phyloP scores from a whole-genome alignment of 176 grass and related monocot species.

The Paspalum vaginatum region DNA sequence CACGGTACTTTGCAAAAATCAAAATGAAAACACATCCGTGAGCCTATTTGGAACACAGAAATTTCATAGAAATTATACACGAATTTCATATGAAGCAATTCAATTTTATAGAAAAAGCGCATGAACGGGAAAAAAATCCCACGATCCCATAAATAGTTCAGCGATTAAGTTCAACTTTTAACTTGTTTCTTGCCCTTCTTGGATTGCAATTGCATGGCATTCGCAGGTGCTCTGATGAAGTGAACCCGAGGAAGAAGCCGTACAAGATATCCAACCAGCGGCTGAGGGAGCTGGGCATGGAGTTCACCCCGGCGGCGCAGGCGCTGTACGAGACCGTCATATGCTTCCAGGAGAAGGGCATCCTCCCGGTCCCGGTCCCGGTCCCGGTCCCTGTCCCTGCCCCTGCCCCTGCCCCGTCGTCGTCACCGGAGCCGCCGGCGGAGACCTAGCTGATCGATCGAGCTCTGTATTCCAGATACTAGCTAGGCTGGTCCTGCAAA shows the following conservation, averaged over 20 bases:
- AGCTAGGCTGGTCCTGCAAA: background rate
- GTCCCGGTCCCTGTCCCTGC: background rate
- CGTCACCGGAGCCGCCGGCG: background rate
- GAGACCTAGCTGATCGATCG: too few species aligned
- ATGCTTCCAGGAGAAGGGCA: constrained; percentile 65
- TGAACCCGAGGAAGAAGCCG: constrained; percentile 58
- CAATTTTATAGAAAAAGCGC: too few species aligned
- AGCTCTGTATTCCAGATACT: too few species aligned
- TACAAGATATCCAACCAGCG: constrained; percentile 63
- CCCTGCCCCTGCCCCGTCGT: background rate
- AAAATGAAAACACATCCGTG: too few species aligned
- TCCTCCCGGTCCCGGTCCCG: background rate
- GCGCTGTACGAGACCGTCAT: constrained; percentile 61
- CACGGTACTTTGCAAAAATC: too few species aligned
- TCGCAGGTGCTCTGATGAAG: constrained; percentile 59
- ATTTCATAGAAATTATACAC: too few species aligned
- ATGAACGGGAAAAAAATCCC: too few species aligned
- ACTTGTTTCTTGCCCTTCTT: background rate
- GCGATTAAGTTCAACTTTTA: too few species aligned
- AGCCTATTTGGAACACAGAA: too few species aligned
- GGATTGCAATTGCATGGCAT: background rate
- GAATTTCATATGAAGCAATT: too few species aligned
- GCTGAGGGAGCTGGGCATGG: constrained; percentile 43
- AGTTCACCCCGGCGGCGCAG: constrained; percentile 56
- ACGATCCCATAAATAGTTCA: too few species aligned